A percentile compares a stretch with the other conserved stretches of the same genome.
Evolutionary conservation across 768 basidiomycete species (phyloP).

Genomic region (Tephrocybe sp.): DNA sequence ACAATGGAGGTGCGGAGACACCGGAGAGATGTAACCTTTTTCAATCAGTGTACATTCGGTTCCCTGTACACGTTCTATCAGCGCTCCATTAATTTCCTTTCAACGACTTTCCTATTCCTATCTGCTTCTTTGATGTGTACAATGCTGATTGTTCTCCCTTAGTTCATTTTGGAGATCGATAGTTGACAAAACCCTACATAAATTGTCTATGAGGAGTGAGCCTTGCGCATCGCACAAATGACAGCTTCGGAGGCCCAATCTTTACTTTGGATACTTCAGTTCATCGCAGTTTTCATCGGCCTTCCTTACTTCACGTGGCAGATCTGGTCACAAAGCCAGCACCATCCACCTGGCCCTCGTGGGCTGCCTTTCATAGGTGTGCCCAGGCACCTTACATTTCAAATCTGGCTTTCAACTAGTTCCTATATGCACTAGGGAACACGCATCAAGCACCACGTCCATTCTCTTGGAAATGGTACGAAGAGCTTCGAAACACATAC

Average conservation of each 20-base stretch:
- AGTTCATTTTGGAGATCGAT: too few species aligned
- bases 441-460: conserved; percentile 8
- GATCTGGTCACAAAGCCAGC: neutral
- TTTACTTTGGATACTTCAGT: neutral
- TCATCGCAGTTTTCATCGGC: neutral
- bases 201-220: too few species aligned
- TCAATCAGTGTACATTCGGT: too few species aligned
- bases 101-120: too few species aligned
- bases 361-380: conserved; percentile 6
- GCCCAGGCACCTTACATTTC: neutral
- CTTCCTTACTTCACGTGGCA: neutral
- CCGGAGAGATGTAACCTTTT: too few species aligned
- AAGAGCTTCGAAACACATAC: conserved; percentile 1
- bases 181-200: too few species aligned
- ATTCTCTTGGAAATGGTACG: conserved; percentile 13
- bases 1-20: too few species aligned
- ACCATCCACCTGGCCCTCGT: conserved; percentile 6
- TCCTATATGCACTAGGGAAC: too few species aligned
- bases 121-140: too few species aligned
- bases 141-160: too few species aligned
- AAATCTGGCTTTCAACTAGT: neutral
- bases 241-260: neutral
- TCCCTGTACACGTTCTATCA: too few species aligned
- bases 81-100: too few species aligned
- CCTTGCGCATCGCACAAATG: neutral